phyloP scores from a whole-genome alignment of 148 eudicot genomes.

The Silene conica region DNA sequence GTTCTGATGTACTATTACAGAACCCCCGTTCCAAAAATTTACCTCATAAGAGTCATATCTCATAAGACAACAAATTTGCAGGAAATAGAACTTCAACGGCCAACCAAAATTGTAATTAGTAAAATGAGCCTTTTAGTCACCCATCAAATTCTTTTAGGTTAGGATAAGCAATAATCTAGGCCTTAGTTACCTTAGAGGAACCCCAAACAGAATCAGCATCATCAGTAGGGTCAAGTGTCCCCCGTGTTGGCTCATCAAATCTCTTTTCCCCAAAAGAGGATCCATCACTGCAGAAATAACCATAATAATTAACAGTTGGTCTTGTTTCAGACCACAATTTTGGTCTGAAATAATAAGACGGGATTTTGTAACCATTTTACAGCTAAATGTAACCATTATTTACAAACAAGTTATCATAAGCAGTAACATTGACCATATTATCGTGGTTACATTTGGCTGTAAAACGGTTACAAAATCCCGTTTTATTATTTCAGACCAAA shows the following conservation, averaged over 20 bases:
- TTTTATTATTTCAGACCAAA: too few relatives aligned
- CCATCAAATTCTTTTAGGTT: not conserved
- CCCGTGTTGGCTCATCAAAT: constrained; percentile 63
- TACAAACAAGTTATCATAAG: too few relatives aligned
- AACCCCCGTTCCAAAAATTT: too few relatives aligned
- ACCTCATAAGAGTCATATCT: too few relatives aligned
- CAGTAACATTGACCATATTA: too few relatives aligned
- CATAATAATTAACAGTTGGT: too few relatives aligned
- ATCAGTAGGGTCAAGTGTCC: constrained; percentile 56
- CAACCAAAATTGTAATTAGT: not conserved
- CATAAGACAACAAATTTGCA: constrained; percentile 14
- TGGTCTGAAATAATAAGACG: too few relatives aligned
- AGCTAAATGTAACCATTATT: too few relatives aligned
- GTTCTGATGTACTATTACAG: not conserved
- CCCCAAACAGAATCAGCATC: constrained; percentile 62
- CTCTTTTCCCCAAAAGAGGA: constrained; percentile 52
- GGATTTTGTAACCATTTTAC: too few relatives aligned
- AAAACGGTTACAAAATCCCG: too few relatives aligned
- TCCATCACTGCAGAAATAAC: constrained; percentile 54
- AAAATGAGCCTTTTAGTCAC: not conserved
- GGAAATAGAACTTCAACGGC: not conserved
- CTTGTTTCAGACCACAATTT: too few relatives aligned
- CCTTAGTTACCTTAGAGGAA: constrained; percentile 48
- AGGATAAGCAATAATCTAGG: not conserved
- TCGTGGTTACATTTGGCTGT: too few relatives aligned